A percentile compares a stretch with the other conserved stretches of the same genome.
These are phyloP conservation scores for Fraxinus excelsior DNA, from an alignment of 257 asterid species.

Conservation along the genomic window DNA sequence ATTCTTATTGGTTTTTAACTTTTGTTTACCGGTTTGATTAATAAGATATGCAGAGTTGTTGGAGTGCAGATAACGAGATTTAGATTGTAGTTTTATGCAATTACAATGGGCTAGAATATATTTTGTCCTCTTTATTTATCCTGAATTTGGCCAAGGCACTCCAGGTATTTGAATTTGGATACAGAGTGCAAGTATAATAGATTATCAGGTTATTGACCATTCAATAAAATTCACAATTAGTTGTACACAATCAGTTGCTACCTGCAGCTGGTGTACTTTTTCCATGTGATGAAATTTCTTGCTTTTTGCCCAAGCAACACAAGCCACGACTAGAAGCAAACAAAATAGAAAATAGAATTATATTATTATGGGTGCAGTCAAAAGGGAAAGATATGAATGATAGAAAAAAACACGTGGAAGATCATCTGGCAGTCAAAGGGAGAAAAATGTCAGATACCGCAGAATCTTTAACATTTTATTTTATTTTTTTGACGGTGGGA, in stretches of 20 bases:
- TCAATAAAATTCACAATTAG: not conserved
- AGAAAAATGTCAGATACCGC: conserved; percentile 1
- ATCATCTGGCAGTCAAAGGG: conserved; percentile 12
- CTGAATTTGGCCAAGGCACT: not conserved
- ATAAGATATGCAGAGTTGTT: conserved; percentile 11
- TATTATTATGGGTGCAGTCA: not conserved
- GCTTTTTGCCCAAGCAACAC: conserved; percentile 15
- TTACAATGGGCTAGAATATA: not conserved
- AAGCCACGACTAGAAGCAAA: not conserved
- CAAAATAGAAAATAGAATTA: not conserved
- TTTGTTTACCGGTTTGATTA: not conserved
- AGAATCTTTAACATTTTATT: conserved; percentile 11
- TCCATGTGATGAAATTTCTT: conserved; percentile 12
- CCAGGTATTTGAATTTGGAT: conserved; percentile 13
- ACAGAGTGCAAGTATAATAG: no score
- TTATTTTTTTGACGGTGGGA: not conserved
- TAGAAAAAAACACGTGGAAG: conserved; percentile 11
- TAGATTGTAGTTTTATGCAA: not conserved
- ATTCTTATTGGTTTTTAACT: not conserved
- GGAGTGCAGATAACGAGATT: not conserved
- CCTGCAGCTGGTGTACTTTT: not conserved
- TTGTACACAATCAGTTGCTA: not conserved
- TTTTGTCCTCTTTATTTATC: not conserved
- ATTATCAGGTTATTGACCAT: not conserved
- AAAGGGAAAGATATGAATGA: not conserved